phyloP scores from a whole-genome alignment of 176 grass and related monocot genomes.

The Ananas comosus region DNA sequence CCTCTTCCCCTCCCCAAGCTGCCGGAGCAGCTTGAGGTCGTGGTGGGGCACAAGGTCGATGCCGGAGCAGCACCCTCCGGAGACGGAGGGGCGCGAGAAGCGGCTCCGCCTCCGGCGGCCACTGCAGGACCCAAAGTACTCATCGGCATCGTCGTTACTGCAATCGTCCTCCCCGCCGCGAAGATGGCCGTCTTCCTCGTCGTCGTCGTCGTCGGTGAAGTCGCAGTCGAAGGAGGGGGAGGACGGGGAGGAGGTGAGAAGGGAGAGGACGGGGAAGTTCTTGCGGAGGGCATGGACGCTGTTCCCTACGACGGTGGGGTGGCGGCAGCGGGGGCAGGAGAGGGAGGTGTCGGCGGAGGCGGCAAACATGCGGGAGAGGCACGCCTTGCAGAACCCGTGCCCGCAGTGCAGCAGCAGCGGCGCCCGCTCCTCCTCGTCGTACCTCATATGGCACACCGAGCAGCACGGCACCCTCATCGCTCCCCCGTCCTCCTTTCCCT shows the following conservation, averaged over 20 bases:
- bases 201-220: constrained; percentile 25
- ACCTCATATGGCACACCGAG: constrained; percentile 71
- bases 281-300: constrained; percentile 77
- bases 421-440: constrained; percentile 85
- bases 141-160: constrained; percentile 28
- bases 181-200: constrained; percentile 15
- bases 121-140: constrained; percentile 43
- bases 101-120: constrained; percentile 8
- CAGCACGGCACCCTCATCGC: constrained; percentile 85
- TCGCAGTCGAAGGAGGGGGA: constrained; percentile 64
- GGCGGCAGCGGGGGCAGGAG: constrained; percentile 81
- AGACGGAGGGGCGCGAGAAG: constrained; percentile 7
- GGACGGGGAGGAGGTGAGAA: constrained; percentile 55
- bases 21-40: constrained; percentile 60
- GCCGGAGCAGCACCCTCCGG: constrained; percentile 16
- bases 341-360: constrained; percentile 44
- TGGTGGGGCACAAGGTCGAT: constrained; percentile 75
- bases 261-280: constrained; percentile 89
- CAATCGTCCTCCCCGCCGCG: constrained; percentile 18
- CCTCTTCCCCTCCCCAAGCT: constrained; percentile 47
- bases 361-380: constrained; percentile 82
- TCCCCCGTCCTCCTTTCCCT: neutral
- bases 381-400: constrained; percentile 92
- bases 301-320: constrained; percentile 83
- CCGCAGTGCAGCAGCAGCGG: constrained; percentile 96